Evolutionary conservation across 805 yeast genomes (phyloP), one percentile per base, ranked within the genome.

Genomic region (Sugiyamaella boreocaroliniensis): DNA sequence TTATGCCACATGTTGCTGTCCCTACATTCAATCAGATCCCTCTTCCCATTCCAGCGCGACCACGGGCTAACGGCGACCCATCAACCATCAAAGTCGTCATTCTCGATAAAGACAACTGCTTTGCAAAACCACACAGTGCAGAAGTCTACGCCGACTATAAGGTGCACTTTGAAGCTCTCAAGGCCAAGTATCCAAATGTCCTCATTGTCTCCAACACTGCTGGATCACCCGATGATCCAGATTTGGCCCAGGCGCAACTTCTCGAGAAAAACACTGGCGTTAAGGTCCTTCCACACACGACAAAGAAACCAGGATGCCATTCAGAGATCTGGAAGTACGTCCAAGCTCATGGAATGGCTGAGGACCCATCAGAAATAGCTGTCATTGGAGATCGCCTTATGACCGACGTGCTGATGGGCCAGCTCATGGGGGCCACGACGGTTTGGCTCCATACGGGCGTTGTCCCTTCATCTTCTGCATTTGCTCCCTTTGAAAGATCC

Each of bases 331-430:
- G 81, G 69, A 74, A 75, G 0, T 80, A 83, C 60, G 83, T 89
- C 60, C 63, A 68, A 8, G 52, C 69, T 4, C 73, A 78, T n/a
- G 79, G 74, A 45, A 61, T 80, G 57, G 68, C 75, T 2, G 63
- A 67, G 10, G 54, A 66, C 56, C 80, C 90, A 0, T 64, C 74
- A 14, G 85, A 89, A 58, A 82, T 93, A 14, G 92, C 88, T 0
- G 83, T 93, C 5, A 79, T 93, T 10, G 99, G 99, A 0, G 99
- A 93, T 61, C 71, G 99, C 40, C 74, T 93, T 22, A 82, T 89
- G 69, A 93, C 99, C 0, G 99, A 93, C 67, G 78, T 93, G 51
- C 70, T 90, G 49, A 86, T 93, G 96, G 97, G 97, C 16, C 92
- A 93, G 62, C 74, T 83, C 75, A 89, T 92, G 95, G 96, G 95